Percentiles rank a stretch among this genome's conserved stretches.
Evolutionary conservation across 345 rosid genomes (phyloP).

Genomic region (Punica granatum): DNA sequence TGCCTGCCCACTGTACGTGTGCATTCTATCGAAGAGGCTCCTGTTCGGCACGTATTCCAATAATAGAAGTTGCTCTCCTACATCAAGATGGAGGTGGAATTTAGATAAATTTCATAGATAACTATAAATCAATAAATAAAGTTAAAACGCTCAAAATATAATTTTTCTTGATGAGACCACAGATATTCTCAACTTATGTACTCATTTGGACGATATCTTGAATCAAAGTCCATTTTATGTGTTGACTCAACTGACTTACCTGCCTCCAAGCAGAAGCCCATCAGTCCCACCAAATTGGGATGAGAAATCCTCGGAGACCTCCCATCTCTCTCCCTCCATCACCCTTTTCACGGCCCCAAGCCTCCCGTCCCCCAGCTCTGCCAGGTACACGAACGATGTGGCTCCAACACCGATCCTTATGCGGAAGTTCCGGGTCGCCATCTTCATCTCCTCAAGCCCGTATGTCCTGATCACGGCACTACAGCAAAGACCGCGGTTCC

Average conservation of each 20-base stretch:
- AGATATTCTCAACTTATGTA: too few species aligned
- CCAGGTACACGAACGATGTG: slow-evolving; percentile 38
- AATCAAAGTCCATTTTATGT: too few species aligned
- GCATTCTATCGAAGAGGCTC: slow-evolving; percentile 40
- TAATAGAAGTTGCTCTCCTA: slow-evolving; percentile 42
- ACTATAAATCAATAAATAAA: too few species aligned
- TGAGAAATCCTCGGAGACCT: slow-evolving; percentile 47
- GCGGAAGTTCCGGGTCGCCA: slow-evolving; percentile 34
- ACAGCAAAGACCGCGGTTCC: background rate
- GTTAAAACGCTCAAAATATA: too few species aligned
- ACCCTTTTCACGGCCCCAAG: slow-evolving; percentile 45
- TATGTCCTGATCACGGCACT: slow-evolving; percentile 25
- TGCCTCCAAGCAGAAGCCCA: slow-evolving; percentile 44
- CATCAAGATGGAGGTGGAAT: background rate
- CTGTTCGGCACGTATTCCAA: slow-evolving; percentile 32
- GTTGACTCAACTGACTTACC: too few species aligned
- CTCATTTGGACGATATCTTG: too few species aligned
- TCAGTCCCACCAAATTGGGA: slow-evolving; percentile 39
- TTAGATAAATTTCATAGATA: too few species aligned
- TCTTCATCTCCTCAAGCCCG: slow-evolving; percentile 31
- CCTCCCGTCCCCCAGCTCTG: slow-evolving; percentile 38
- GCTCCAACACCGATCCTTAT: slow-evolving; percentile 33
- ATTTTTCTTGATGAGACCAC: too few species aligned
- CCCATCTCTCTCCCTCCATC: slow-evolving; percentile 44
- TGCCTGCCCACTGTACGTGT: slow-evolving; percentile 26